Percentiles rank a stretch among this genome's conserved stretches.
These are phyloP conservation scores for Eucalyptus sp. DNA, from an alignment of 345 rosid species.

Conservation along the genomic window DNA sequence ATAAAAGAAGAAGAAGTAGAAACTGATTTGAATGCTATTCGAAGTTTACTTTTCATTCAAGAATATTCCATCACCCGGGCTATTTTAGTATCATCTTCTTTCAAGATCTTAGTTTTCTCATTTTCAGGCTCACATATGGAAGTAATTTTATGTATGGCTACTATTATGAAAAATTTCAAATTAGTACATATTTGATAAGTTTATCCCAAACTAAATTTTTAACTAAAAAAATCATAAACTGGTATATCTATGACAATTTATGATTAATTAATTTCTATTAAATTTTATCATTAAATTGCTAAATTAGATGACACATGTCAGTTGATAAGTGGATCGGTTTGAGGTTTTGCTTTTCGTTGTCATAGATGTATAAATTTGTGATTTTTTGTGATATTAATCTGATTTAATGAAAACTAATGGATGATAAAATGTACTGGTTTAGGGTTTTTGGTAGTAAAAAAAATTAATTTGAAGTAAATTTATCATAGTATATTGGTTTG, in stretches of 20 bases:
- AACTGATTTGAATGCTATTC: background rate
- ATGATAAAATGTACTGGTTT: too few species aligned
- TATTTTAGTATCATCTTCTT: background rate
- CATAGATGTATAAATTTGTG: too few species aligned
- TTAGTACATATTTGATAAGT: too few species aligned
- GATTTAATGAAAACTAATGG: accelerated
- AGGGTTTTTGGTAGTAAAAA: too few species aligned
- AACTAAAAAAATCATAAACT: too few species aligned
- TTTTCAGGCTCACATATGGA: background rate
- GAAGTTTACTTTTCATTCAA: background rate
- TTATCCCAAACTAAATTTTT: accelerated
- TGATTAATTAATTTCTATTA: too few species aligned
- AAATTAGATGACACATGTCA: too few species aligned
- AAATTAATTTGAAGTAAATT: too few species aligned
- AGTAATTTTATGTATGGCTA: background rate
- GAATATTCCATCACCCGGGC: background rate
- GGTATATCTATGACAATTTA: too few species aligned
- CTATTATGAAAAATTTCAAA: too few species aligned
- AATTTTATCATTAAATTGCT: too few species aligned
- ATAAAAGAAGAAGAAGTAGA: background rate
- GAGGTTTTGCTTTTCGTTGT: background rate
- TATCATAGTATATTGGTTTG: accelerated
- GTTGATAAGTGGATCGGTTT: accelerated
- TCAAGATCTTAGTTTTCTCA: background rate
- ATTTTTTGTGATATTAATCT: too few species aligned